Conservation (phyloP, 2,329 filamentous ascomycete species). For the Tolypocladium amazonense region DNA sequence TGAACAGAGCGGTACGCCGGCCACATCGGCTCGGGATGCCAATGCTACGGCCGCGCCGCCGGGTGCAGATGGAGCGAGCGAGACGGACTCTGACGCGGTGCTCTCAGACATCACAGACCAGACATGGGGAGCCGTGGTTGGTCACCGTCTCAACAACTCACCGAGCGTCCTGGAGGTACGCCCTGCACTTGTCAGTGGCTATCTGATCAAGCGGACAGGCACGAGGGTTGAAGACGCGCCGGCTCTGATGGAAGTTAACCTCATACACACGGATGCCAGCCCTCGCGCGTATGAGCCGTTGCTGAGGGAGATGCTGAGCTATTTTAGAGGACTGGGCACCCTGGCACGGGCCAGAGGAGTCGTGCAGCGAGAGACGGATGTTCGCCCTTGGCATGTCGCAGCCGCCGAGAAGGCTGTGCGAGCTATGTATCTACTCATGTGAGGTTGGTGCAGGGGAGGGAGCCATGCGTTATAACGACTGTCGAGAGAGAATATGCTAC, state of each 20-base stretch:
- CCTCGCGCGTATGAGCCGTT: constrained; percentile 50
- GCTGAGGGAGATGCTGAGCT: constrained; percentile 57
- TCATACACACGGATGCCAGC: constrained; percentile 44
- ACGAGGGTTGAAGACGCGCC: constrained; percentile 46
- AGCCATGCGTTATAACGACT: constrained; percentile 55
- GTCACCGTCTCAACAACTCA: constrained; percentile 54
- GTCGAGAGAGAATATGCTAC: constrained; percentile 94
- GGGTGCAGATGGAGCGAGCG: constrained; percentile 28
- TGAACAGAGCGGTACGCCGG: constrained; percentile 42
- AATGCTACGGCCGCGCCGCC: constrained; percentile 33
- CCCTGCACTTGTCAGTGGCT: constrained; percentile 51
- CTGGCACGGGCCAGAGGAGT: constrained; percentile 57
- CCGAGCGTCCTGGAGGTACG: constrained; percentile 42
- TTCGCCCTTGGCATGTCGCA: constrained; percentile 70
- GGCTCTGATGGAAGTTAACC: constrained; percentile 51
- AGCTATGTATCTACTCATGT: constrained; percentile 55
- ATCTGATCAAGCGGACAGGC: constrained; percentile 54
- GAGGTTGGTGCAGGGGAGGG: constrained; percentile 11
- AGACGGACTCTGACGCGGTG: constrained; percentile 46
- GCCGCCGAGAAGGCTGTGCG: constrained; percentile 58
- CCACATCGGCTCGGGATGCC: constrained; percentile 34
- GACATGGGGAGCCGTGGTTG: constrained; percentile 63
- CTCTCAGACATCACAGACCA: constrained; percentile 66
- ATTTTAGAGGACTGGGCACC: constrained; percentile 58
- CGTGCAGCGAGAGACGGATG: constrained; percentile 45